Conservation (phyloP, 2,329 filamentous ascomycete genomes). For the Rhynchosporium graminicola region DNA sequence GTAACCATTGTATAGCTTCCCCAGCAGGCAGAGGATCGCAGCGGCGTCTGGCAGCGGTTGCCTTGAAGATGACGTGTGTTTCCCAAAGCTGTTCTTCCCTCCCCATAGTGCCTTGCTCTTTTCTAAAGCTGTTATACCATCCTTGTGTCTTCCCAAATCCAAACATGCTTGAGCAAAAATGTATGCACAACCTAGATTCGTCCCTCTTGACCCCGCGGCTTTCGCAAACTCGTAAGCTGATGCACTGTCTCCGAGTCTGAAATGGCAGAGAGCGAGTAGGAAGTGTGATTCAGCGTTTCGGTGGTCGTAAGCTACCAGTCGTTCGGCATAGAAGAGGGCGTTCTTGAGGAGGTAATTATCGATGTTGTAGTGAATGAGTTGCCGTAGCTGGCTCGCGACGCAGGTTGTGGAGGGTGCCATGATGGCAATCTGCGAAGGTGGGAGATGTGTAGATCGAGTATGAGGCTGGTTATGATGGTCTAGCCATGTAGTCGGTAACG, state of each 20-base stretch:
- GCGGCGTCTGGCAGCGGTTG: conserved; percentile 80
- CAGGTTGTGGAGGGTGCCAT: conserved; percentile 39
- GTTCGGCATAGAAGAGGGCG: conserved; percentile 89
- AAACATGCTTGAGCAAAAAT: conserved; percentile 90
- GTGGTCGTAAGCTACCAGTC: conserved; percentile 80
- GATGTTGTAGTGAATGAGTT: conserved; percentile 68
- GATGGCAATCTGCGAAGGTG: conserved; percentile 24
- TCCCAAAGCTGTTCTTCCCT: conserved; percentile 75
- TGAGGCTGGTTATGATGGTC: conserved; percentile 30
- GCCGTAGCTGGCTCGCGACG: conserved; percentile 48
- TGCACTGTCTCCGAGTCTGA: conserved; percentile 78
- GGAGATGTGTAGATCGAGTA: conserved; percentile 23
- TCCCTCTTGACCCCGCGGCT: conserved; percentile 66
- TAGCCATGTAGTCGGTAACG: conserved; percentile 37
- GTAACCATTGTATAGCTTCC: conserved; percentile 82
- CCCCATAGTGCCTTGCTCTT: conserved; percentile 77
- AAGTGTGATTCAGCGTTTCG: conserved; percentile 79
- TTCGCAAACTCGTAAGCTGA: conserved; percentile 85
- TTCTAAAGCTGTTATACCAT: conserved; percentile 82
- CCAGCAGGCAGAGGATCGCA: conserved; percentile 79
- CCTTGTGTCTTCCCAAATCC: conserved; percentile 73
- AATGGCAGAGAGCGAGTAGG: conserved; percentile 80
- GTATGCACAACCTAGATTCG: conserved; percentile 84
- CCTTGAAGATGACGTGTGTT: conserved; percentile 75
- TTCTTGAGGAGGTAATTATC: conserved; percentile 90